Conservation (phyloP, 345 rosid species). For the Barbarea vulgaris region DNA sequence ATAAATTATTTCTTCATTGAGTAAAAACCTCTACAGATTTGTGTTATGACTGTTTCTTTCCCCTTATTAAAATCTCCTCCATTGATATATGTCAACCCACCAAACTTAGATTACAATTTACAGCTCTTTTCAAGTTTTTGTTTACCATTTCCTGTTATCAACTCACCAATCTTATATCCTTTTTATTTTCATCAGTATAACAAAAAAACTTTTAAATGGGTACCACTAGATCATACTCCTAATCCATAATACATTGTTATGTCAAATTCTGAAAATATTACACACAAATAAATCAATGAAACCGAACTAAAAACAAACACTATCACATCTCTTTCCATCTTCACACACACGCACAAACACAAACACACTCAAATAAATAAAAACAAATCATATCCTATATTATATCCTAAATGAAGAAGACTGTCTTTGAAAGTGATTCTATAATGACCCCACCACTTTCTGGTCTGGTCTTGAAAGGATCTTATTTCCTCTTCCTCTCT, state of each 20-base stretch:
- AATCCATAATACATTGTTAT: slow-evolving; percentile 23
- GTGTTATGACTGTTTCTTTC: neutral
- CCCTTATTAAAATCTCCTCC: neutral
- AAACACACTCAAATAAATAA: slow-evolving; percentile 22
- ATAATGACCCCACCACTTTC: slow-evolving; percentile 34
- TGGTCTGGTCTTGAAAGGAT: slow-evolving; percentile 35
- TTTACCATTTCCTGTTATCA: neutral
- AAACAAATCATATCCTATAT: slow-evolving; percentile 23
- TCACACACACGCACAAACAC: slow-evolving; percentile 34
- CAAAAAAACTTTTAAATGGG: neutral
- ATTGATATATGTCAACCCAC: neutral
- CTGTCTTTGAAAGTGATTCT: slow-evolving; percentile 36
- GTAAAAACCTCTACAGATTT: slow-evolving; percentile 4
- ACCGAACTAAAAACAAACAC: slow-evolving; percentile 17
- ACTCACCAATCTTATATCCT: slow-evolving; percentile 1
- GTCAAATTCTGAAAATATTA: slow-evolving; percentile 25
- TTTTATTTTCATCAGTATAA: neutral
- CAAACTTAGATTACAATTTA: slow-evolving; percentile 5
- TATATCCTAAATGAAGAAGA: slow-evolving; percentile 33
- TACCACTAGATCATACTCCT: slow-evolving; percentile 1
- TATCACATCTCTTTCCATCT: slow-evolving; percentile 27
- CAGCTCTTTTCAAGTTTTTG: neutral
- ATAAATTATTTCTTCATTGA: neutral
- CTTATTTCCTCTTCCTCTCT: slow-evolving; percentile 23
- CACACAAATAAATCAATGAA: slow-evolving; percentile 36